Percentiles rank a stretch among this genome's conserved stretches.
These are phyloP conservation scores for Triticum urartu DNA, from an alignment of 176 grass and related monocot genomes.

Conservation along the genomic window DNA sequence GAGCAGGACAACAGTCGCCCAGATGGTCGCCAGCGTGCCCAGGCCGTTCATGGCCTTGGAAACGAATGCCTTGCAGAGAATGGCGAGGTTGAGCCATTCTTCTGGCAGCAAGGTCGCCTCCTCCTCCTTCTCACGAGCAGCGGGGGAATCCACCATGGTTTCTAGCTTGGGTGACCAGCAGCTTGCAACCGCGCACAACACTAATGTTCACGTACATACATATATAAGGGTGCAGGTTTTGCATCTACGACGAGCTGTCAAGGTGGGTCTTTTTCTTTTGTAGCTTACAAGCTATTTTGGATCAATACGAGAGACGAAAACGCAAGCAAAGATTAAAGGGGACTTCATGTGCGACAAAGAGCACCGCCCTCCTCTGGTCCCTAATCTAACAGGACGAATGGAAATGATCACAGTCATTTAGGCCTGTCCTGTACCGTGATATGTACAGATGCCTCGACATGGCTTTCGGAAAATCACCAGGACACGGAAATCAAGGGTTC, in stretches of 20 bases:
- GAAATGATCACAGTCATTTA: not conserved
- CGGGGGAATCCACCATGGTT: not conserved
- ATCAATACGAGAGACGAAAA: not conserved
- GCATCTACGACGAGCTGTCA: not conserved
- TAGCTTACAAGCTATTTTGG: not conserved
- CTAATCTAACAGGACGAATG: not conserved
- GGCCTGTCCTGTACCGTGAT: not conserved
- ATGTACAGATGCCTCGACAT: not conserved
- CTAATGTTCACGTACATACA: not conserved
- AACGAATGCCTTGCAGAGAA: not conserved
- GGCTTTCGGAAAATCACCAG: not conserved
- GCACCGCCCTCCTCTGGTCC: not conserved
- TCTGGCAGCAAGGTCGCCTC: not conserved
- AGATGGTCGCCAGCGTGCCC: not conserved
- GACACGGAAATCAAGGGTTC: not conserved
- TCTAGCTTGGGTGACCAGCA: not conserved
- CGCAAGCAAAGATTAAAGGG: not conserved
- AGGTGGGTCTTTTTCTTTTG: slow-evolving; percentile 7
- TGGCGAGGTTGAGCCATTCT: not conserved
- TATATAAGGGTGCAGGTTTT: not conserved
- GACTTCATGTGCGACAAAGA: not conserved
- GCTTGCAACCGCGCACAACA: not conserved
- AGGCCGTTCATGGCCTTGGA: slow-evolving; percentile 13
- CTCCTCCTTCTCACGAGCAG: not conserved
- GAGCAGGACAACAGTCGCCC: slow-evolving; percentile 28